Evolutionary conservation across 495 filamentous ascomycete genomes (phyloP), one percentile per base, ranked within the genome.

Genomic region (Aspergillus heteromorphus): DNA sequence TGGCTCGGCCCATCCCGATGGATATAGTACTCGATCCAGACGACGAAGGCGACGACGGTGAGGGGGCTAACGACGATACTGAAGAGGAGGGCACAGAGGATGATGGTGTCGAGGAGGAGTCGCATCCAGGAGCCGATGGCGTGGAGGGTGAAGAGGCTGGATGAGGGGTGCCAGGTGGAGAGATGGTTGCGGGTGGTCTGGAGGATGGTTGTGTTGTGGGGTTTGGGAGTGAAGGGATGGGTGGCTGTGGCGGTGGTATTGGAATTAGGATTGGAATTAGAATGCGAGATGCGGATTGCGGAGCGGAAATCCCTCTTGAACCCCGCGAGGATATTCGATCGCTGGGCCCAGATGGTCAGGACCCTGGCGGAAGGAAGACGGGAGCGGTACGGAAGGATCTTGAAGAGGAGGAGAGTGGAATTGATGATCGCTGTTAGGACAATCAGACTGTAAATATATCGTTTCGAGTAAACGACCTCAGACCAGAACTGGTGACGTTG

Each of bases 11-110:
- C 67, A 40, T 72, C 69, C 18, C 70, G 62, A 21, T 55, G 49
- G 8, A 72, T 68, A 40, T 59, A 66, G 51, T 61, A 68, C 45
- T 72, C 69, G 9, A 66, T 63, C 67, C 67, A 72, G 5, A 49
- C 53, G 5, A 72, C 63, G 43, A 72, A 72, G 0, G 65, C 69
- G 11, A 70, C 55, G 2, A 64, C 64, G 0, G 69, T 70, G 0
- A 72, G 51, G 0, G 67, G 67, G n/a, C 69, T 72, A 36, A 65
- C 51, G 13, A 72, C 60, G 58, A 72, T 66, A 42, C 69, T 72
- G 19, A 72, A 67, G 0, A 65, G 0, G 0, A 70, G 38, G 0
- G 63, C 62, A 9, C 61, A 55, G 0, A 72, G 54, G 14, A 68
- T 65, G 0, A 23, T 41, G 13, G 60, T 17, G 16, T 70, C 69